phyloP scores from a whole-genome alignment of 2,329 filamentous ascomycete genomes.

The Beauveria bassiana region DNA sequence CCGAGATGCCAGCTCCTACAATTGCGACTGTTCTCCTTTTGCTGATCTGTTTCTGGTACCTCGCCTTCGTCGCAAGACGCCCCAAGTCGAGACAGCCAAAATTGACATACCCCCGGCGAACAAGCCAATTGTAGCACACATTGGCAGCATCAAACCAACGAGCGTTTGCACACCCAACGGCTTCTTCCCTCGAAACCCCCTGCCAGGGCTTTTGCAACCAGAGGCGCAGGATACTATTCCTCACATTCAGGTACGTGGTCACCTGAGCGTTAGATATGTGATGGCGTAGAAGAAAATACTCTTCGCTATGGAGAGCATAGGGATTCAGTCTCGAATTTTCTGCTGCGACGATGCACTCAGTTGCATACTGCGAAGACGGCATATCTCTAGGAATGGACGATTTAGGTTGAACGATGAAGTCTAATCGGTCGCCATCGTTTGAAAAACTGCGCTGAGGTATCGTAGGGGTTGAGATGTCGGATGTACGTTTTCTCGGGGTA shows the following conservation, averaged over 20 bases:
- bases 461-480: conserved; percentile 12
- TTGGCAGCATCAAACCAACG: conserved; percentile 86
- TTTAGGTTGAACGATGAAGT: conserved; percentile 59
- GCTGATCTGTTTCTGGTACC: conserved; percentile 23
- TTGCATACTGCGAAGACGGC: conserved; percentile 70
- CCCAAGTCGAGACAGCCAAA: conserved; percentile 82
- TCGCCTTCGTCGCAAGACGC: conserved; percentile 33
- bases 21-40: conserved; percentile 68
- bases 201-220: conserved; percentile 85
- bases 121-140: conserved; percentile 86
- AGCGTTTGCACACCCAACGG: conserved; percentile 79
- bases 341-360: conserved; percentile 82
- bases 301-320: conserved; percentile 76
- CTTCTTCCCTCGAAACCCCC: conserved; percentile 74
- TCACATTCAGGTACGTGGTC: conserved; percentile 90
- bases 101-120: conserved; percentile 90
- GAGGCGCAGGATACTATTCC: conserved; percentile 84
- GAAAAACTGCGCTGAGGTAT: conserved; percentile 16
- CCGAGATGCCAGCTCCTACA: conserved; percentile 90
- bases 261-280: conserved; percentile 84
- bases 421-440: conserved; percentile 27
- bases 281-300: conserved; percentile 71
- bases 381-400: conserved; percentile 77
- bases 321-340: conserved; percentile 85
- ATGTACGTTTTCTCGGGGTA: conserved; percentile 17